Conservation (phyloP, 352 stramenopile species). For the Phytopythium delawarense region DNA sequence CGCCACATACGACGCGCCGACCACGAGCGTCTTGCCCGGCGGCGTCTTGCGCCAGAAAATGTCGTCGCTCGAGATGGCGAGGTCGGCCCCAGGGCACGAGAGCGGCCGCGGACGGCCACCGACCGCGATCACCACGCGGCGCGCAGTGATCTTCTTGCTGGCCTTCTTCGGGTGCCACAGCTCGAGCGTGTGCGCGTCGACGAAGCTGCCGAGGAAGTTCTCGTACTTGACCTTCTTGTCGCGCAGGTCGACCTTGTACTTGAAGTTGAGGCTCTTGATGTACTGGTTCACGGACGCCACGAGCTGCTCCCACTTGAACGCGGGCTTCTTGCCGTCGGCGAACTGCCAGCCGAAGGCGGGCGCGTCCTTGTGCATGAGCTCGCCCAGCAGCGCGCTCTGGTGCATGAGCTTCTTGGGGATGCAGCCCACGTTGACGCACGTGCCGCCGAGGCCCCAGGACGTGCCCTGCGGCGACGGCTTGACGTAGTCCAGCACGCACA, state of each 20-base stretch:
- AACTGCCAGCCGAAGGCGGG: conserved; percentile 87
- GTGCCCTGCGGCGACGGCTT: conserved; percentile 86
- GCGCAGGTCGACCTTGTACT: conserved; percentile 95
- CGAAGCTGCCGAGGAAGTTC: conserved; percentile 92
- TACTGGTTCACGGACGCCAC: conserved; percentile 95
- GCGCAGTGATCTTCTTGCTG: conserved; percentile 89
- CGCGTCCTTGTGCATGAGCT: conserved; percentile 84
- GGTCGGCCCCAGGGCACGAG: conserved; percentile 88
- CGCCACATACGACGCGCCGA: conserved; percentile 97
- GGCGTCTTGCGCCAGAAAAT: conserved; percentile 83
- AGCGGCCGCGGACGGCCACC: conserved; percentile 90
- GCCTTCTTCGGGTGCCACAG: conserved; percentile 86
- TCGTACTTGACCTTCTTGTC: conserved; percentile 95
- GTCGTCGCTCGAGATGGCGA: conserved; percentile 91
- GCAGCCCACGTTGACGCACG: conserved; percentile 99
- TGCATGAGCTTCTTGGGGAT: conserved; percentile 99
- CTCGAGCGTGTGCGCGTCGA: conserved; percentile 93
- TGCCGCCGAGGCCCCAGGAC: conserved; percentile 93
- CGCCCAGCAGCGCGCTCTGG: conserved; percentile 90
- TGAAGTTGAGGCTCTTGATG: conserved; percentile 98
- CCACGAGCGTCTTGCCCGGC: conserved; percentile 95
- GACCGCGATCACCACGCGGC: conserved; percentile 93
- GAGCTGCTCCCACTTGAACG: conserved; percentile 91
- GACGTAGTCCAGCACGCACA: conserved; percentile 96
- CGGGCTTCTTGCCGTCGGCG: conserved; percentile 3